These are phyloP conservation scores for Colletotrichum viniferum DNA, from an alignment of 2,329 filamentous ascomycete genomes.

Conservation along the genomic window DNA sequence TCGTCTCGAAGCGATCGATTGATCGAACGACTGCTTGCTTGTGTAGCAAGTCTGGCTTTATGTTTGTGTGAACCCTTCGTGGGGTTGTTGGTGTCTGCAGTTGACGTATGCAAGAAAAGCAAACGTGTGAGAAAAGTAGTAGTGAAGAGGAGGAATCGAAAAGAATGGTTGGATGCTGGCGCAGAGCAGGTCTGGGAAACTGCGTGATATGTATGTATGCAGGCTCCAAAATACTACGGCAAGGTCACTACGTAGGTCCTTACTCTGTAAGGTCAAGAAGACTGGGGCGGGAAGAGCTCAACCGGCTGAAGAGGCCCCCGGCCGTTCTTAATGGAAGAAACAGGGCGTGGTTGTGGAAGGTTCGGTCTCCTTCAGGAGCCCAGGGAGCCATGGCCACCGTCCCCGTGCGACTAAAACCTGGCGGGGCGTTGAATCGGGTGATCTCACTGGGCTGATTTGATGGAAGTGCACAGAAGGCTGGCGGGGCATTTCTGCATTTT, in stretches of 20 bases:
- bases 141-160: slow-evolving; percentile 6
- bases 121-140: not conserved
- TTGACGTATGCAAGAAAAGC: slow-evolving; percentile 15
- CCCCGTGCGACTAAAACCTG: slow-evolving; percentile 13
- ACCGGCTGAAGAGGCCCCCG: slow-evolving; percentile 8
- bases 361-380: slow-evolving; percentile 22
- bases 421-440: slow-evolving; percentile 19
- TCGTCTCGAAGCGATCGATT: not conserved
- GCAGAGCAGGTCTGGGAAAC: not conserved
- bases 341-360: slow-evolving; percentile 26
- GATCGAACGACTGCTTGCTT: not conserved
- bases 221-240: not conserved
- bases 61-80: slow-evolving; percentile 3
- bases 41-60: not conserved
- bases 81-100: not conserved
- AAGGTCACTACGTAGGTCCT: not conserved
- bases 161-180: slow-evolving; percentile 7
- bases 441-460: slow-evolving; percentile 16
- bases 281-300: not conserved
- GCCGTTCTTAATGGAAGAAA: slow-evolving; percentile 16
- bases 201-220: slow-evolving; percentile 21
- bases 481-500: not conserved
- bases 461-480: slow-evolving; percentile 19
- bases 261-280: not conserved
- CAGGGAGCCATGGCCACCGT: slow-evolving; percentile 14